Base-by-base conservation (phyloP, 257 asterid genomes). In the Gentiana macrophylla region DNA sequence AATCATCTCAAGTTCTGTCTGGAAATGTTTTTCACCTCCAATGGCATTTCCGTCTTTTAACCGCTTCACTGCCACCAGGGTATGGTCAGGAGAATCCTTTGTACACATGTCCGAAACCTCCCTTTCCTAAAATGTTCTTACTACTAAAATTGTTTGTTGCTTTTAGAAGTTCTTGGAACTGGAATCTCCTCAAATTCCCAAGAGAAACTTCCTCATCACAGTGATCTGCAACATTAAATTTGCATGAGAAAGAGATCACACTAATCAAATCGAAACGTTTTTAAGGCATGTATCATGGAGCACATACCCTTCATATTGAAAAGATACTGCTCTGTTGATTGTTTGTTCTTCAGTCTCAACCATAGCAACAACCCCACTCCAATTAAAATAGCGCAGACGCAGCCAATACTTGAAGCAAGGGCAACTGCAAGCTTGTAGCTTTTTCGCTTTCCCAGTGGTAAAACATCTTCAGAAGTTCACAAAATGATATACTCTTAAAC, bases 1-100 rank as follows among this genome's bases (percentile, higher is more conserved):
- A 66, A 92, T 88, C 90, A 88, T 85, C 80, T 85, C 94, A 11
- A 92, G 90, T 72, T 92, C 99, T 35, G 97, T 92, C 72, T 83
- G 95, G 53, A 92, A 92, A 61, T 92, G 99, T 60, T 77, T 65
- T 69, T 83, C 94, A 8, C 97, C 99, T 1, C 94, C 95, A 1
- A 79, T 62, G 1, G 94, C 80, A 65, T 74, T 73, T 1, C 99
- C 97, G 53, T 92, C 99, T 60, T 92, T 83, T 4, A 92, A 86
- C 67, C 95, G 67, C 77, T 92, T 92, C 35, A 92, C 97, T 11
- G 99, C 99, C 61, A 92, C 90, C 3, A 82, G 72, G 8, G 95
- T 85, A 41, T 97, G 97, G 41, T 88, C 94, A 13, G 45, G 34
- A 92, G 79, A 56, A 43, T 53, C 32, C 99, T 76, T 85, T 88